Conservation (phyloP, 768 basidiomycete genomes). For the Rubroboletus satanas region DNA sequence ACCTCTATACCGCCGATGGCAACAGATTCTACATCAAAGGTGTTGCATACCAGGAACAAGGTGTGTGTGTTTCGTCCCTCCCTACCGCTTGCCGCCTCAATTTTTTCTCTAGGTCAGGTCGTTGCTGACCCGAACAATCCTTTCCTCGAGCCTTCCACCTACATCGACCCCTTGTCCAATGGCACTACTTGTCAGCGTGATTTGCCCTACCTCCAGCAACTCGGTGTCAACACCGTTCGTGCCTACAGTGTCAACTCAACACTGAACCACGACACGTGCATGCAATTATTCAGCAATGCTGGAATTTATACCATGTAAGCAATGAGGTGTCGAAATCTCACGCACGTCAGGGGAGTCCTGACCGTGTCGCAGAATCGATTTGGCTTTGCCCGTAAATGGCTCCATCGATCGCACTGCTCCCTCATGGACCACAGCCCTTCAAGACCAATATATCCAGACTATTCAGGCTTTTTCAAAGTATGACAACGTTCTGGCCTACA, state of each 20-base stretch:
- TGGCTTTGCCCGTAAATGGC: slow-evolving; percentile 81
- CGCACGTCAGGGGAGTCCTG: slow-evolving; percentile 6
- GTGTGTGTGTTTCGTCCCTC: slow-evolving; percentile 32
- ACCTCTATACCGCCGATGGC: slow-evolving; percentile 75
- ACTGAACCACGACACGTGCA: slow-evolving; percentile 83
- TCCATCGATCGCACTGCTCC: slow-evolving; percentile 73
- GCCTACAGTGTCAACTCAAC: slow-evolving; percentile 84
- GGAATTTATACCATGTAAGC: slow-evolving; percentile 88
- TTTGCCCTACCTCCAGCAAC: slow-evolving; percentile 67
- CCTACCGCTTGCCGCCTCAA: not conserved
- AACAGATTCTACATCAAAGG: slow-evolving; percentile 87
- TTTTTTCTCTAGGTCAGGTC: slow-evolving; percentile 30
- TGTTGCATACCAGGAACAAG: slow-evolving; percentile 81
- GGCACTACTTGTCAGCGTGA: slow-evolving; percentile 70
- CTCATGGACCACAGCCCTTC: slow-evolving; percentile 76
- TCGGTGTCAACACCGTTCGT: slow-evolving; percentile 78
- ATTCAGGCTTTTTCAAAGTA: slow-evolving; percentile 81
- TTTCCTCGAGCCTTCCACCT: slow-evolving; percentile 71
- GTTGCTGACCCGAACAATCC: slow-evolving; percentile 49
- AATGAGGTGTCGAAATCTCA: not conserved
- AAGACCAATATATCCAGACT: slow-evolving; percentile 72
- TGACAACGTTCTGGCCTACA: slow-evolving; percentile 85
- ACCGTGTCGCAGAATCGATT: slow-evolving; percentile 61
- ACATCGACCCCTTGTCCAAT: slow-evolving; percentile 75
- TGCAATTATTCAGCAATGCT: slow-evolving; percentile 69